phyloP scores from a whole-genome alignment of 805 yeast species.

The Metschnikowia kunwiensis region DNA sequence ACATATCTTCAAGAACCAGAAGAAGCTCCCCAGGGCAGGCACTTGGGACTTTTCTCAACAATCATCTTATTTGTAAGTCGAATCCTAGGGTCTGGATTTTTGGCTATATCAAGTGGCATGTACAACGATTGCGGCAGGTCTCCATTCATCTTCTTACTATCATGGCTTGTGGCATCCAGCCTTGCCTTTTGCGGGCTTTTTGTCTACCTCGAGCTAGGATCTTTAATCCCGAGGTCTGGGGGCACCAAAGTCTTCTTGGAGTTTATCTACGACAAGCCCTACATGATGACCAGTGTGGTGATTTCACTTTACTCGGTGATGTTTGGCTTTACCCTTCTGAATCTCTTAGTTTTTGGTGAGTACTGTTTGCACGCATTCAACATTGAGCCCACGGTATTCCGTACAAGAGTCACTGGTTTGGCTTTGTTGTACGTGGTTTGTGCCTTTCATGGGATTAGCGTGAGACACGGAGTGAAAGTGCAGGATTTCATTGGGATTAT shows the following conservation, averaged over 20 bases:
- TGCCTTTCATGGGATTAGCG: constrained; percentile 55
- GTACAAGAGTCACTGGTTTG: constrained; percentile 33
- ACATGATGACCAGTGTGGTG: constrained; percentile 49
- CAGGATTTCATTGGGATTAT: constrained; percentile 64
- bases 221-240: constrained; percentile 69
- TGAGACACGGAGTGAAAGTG: constrained; percentile 54
- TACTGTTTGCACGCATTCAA: constrained; percentile 49
- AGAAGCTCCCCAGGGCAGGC: constrained; percentile 71
- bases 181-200: constrained; percentile 66
- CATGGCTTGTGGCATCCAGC: constrained; percentile 63
- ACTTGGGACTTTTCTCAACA: constrained; percentile 66
- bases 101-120: constrained; percentile 67
- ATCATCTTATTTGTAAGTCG: constrained; percentile 61
- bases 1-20: constrained; percentile 34
- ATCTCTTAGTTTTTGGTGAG: constrained; percentile 61
- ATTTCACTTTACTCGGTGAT: constrained; percentile 48
- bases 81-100: constrained; percentile 76
- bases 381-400: constrained; percentile 34
- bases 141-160: constrained; percentile 52
- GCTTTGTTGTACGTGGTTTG: constrained; percentile 28
- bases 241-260: constrained; percentile 74
- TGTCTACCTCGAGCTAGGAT: constrained; percentile 67
- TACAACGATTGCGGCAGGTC: constrained; percentile 69
- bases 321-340: constrained; percentile 55
- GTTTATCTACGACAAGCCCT: constrained; percentile 60